Conservation (phyloP, 768 basidiomycete genomes). For the Boletus sp. region DNA sequence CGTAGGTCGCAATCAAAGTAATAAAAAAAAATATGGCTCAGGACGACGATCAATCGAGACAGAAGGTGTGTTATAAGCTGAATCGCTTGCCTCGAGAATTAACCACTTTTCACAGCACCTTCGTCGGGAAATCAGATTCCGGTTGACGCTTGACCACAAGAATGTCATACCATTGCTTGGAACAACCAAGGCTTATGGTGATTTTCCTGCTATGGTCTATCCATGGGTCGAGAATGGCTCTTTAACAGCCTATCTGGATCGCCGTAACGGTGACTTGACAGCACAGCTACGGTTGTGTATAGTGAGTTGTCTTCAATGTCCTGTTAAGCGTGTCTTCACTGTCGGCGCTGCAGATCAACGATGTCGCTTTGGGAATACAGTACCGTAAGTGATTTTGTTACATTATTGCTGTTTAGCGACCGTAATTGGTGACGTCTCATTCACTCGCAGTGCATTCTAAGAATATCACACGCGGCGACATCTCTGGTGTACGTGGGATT, state of each 20-base stretch:
- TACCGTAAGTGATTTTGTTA: slow-evolving; percentile 15
- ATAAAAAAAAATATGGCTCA: slow-evolving; percentile 21
- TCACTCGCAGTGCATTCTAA: slow-evolving; percentile 19
- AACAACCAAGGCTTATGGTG: slow-evolving; percentile 27
- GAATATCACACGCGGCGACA: slow-evolving; percentile 25
- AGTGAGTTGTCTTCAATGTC: slow-evolving; percentile 5
- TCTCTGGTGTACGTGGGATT: slow-evolving; percentile 25
- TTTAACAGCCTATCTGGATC: slow-evolving; percentile 23
- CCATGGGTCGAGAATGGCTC: slow-evolving; percentile 34
- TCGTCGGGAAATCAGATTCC: slow-evolving; percentile 31
- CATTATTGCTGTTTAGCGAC: neutral
- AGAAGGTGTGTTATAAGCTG: slow-evolving; percentile 2
- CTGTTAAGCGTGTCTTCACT: neutral
- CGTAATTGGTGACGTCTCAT: neutral
- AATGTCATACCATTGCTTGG: slow-evolving; percentile 34
- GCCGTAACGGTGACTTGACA: slow-evolving; percentile 11
- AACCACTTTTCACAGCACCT: slow-evolving; percentile 14
- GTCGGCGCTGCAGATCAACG: slow-evolving; percentile 17
- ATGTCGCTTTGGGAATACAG: slow-evolving; percentile 27
- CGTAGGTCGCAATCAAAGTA: slow-evolving; percentile 27
- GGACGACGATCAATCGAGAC: slow-evolving; percentile 10
- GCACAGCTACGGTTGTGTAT: slow-evolving; percentile 9
- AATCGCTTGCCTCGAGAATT: neutral
- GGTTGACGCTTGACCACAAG: slow-evolving; percentile 29
- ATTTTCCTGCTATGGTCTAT: slow-evolving; percentile 32